Base-by-base conservation (phyloP, 352 stramenopile genomes). In the Phytopythium boreale region DNA sequence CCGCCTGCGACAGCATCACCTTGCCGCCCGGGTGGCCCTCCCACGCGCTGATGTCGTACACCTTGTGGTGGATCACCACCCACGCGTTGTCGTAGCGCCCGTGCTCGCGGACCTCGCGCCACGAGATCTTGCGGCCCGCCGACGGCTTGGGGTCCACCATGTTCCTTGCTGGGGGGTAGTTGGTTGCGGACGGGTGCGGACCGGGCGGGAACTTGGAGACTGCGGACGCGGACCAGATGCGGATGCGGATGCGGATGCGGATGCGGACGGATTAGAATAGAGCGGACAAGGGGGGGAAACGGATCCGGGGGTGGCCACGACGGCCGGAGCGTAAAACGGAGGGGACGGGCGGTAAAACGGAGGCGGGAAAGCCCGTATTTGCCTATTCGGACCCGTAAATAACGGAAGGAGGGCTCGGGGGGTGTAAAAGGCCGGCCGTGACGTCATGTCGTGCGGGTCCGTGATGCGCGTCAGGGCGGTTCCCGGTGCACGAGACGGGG, bases 1-100 rank as follows among this genome's bases (percentile, higher is more conserved):
- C 97, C 1, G 97, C 97, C 71, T 99, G 94, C 29, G 97, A 99
- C 68, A 99, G 98, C 74, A 99, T 97, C 62, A 99, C 94, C 82
- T 81, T 92, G 61, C 89, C 89, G 44, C 89, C 89, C 50, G 90
- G 89, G 65, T 97, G 89, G 52, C 74, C 75, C 62, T 95, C 78
- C 72, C 89, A 92, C 66, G 92, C 20, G 49, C 24, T 86, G 57
- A 97, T 81, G 74, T 97, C 89, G 76, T 96, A 97, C 27, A 97
- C 89, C 72, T 96, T 96, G 77, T 93, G 80, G 76, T 96, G 82
- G 69, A 97, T 95, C 43, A 96, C 86, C 64, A 97, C 88, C 89
- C 89, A 97, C 63, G 87, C 87, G 47, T 81, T 88, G 36, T 79
- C 75, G 56, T 82, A 82, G 60, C 74, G 82, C 43, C 84, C 82